Base-by-base conservation (phyloP, 2,329 filamentous ascomycete species). In the Microsporum ferrugineum region DNA sequence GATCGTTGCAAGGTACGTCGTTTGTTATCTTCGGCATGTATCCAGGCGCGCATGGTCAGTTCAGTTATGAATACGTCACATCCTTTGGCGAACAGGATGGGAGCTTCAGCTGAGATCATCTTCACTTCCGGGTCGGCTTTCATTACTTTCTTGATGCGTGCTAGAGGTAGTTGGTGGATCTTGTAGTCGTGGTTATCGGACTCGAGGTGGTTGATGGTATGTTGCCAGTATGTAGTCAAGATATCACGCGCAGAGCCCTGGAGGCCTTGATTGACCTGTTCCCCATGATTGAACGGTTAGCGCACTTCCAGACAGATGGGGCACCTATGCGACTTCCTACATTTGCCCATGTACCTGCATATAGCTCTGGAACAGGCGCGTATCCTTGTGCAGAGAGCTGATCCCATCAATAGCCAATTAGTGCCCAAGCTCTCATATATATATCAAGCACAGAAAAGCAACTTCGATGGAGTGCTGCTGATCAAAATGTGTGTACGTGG, bases 131-230 rank as follows among this genome's bases (percentile, higher is more conserved):
- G 94, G 68, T 99, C 94, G 0, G 94, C 94, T 78, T 99, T 99
- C 94, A 99, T 99, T 66, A 99, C 94, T 76, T 99, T 99, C 81
- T 99, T 99, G 79, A 99, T 99, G 60, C 94, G 88, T n/a, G 94
- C 94, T 45, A 99, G 82, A 1, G 94, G 94, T 43, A 99, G 82
- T 74, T 97, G 94, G 74, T 99, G 94, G 61, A 97, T 84, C 77
- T 99, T 99, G 82, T 97, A 99, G 76, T 99, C 94, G 75, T 99
- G 94, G 57, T 88, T 90, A 69, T 97, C 94, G 63, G 84, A 89
- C 77, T 99, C 94, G 62, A 99, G 84, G 73, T 95, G 91, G 67
- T 88, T 92, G 77, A 99, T 96, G 65, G 91, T 94, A 71, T 99
- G 92, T 75, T 99, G 94, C 94, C 94, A 99, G 78, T 99, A 99